These are phyloP conservation scores for Penicillium subrubescens DNA, from an alignment of 495 filamentous ascomycete genomes.

Conservation along the genomic window DNA sequence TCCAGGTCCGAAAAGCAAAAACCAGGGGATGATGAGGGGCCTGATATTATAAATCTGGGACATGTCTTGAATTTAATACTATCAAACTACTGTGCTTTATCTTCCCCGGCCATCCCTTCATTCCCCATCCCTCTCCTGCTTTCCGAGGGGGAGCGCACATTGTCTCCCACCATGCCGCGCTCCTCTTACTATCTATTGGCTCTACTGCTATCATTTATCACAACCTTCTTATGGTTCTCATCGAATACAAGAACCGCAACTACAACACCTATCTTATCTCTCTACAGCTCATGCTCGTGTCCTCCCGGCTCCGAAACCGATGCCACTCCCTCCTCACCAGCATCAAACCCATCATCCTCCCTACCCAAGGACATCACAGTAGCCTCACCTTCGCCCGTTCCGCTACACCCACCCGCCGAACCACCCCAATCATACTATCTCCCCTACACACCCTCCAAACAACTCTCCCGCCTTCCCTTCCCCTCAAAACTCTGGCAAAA, in stretches of 20 bases:
- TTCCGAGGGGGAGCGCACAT: neutral
- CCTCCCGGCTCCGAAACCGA: neutral
- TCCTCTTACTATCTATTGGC: conserved; percentile 5
- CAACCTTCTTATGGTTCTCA: conserved; percentile 7
- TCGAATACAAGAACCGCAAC: neutral
- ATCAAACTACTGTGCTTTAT: neutral
- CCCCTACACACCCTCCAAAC: neutral
- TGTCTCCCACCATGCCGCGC: neutral
- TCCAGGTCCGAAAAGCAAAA: neutral
- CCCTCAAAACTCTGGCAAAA: conserved; percentile 40
- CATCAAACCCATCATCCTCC: neutral
- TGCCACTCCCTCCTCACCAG: neutral
- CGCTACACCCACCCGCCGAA: neutral
- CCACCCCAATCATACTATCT: conserved; percentile 3
- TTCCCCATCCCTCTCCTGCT: neutral
- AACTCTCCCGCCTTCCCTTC: neutral
- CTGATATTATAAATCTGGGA: neutral
- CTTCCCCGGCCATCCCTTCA: neutral
- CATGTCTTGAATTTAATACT: neutral
- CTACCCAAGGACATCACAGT: neutral
- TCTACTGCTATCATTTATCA: neutral
- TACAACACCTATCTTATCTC: neutral
- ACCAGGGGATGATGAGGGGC: neutral
- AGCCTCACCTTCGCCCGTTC: neutral
- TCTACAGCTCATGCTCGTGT: neutral